Conservation (phyloP, 257 asterid species). For the Solanum habrochaites region DNA sequence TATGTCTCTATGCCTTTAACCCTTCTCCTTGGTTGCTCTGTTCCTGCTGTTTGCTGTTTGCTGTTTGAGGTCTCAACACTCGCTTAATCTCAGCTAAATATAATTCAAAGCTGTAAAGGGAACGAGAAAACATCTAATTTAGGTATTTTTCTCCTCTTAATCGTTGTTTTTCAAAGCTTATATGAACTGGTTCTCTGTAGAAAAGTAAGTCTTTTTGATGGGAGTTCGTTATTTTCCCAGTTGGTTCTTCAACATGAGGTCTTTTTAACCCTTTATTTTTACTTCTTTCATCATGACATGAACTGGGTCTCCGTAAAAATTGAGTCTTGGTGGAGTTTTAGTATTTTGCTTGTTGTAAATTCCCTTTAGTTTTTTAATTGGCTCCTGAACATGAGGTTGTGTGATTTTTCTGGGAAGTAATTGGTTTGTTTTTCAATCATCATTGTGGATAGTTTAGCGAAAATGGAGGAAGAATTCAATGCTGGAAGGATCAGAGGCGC, state of each 20-base stretch:
- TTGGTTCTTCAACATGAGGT: background rate
- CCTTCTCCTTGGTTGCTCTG: background rate
- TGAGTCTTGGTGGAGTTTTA: background rate
- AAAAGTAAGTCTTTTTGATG: background rate
- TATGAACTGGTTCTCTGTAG: background rate
- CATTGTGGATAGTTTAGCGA: background rate
- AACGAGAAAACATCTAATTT: background rate
- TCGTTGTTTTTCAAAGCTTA: background rate
- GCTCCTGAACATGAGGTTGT: background rate
- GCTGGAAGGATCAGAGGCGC: constrained; percentile 10
- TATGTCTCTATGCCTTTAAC: background rate
- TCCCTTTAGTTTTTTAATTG: background rate
- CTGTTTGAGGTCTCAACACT: background rate
- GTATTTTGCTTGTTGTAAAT: background rate
- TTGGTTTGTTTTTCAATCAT: background rate
- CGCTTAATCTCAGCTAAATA: background rate
- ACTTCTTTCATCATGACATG: background rate
- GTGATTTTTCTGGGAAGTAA: background rate
- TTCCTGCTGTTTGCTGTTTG: background rate
- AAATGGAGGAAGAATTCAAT: constrained; percentile 24
- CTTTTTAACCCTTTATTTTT: background rate
- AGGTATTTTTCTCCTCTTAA: background rate
- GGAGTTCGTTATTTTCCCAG: background rate
- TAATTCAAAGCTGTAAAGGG: background rate
- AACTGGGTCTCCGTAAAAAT: background rate